Base-by-base conservation (phyloP, 1,139 yeast species). In the Pichia sp. region DNA sequence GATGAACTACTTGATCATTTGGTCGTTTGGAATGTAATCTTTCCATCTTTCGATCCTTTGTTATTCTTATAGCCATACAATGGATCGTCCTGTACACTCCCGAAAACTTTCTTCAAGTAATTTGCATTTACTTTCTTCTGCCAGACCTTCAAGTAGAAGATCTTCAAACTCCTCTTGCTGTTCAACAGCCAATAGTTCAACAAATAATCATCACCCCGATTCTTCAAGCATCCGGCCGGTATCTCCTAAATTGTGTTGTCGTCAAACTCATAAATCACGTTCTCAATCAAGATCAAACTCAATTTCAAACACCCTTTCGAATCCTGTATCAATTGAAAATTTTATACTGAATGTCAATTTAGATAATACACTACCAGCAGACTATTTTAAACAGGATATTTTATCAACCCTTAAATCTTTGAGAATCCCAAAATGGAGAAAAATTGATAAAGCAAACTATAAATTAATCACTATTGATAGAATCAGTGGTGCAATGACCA, bases 401-500 rank as follows among this genome's bases (percentile, higher is more conserved):
- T 67, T 89, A 45, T 79, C 83, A 5, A 73, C 88, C 46, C 69
- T 85, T 46, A 85, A 84, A 60, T 73, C 79, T 4, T 72, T 93
- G 55, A 75, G 75, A 53, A 80, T 93, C 49, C 79, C 89, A 46
- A 84, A 86, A 67, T 93, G 99, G 99, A 55, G 63, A 45, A 62
- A 58, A 50, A 59, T 68, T 18, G 54, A 54, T 13, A 60, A 57
- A n/a, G 49, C 57, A n/a, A 56, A 56, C 19, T 68, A 73, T 48
- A 70, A 66, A 44, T 73, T 73, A 28, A 68, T 84, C 27, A 76
- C 75, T 53, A 63, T 91, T 51, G 70, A 69, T 22, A 76, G 96
- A 59, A 87, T 93, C 49, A 81, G 88, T 31, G 98, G 99, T 14
- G 99, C 99, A 0, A 75, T 93, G 66, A 93, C 99, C 30, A 93